These are phyloP conservation scores for Daldinia grandis DNA, from an alignment of 495 filamentous ascomycete species.

Conservation along the genomic window DNA sequence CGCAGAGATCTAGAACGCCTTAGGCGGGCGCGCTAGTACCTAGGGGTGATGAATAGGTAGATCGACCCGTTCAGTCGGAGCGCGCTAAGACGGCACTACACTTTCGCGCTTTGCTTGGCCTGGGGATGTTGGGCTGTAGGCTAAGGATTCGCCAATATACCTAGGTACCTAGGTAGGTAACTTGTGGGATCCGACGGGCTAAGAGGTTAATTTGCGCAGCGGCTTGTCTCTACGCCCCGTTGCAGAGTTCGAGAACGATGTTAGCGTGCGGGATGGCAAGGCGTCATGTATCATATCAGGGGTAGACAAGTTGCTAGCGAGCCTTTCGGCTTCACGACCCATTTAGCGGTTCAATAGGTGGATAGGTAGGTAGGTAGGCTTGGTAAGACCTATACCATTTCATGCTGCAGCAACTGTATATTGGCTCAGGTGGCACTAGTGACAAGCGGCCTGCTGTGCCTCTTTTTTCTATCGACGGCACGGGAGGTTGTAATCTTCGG, in stretches of 20 bases:
- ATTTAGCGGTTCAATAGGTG: background rate
- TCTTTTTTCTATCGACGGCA: background rate
- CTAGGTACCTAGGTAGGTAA: no score
- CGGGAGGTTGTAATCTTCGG: background rate
- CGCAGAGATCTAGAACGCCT: background rate
- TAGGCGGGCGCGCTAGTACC: background rate
- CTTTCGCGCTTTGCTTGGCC: background rate
- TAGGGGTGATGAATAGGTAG: background rate
- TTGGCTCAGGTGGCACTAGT: background rate
- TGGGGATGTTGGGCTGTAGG: background rate
- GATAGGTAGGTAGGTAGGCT: no score
- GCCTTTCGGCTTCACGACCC: background rate
- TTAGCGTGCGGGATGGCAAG: no score
- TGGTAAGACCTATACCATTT: background rate
- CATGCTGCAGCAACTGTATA: background rate
- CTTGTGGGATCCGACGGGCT: no score
- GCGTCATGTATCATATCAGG: no score
- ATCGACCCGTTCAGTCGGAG: background rate
- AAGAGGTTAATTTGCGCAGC: no score
- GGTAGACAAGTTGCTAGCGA: no score
- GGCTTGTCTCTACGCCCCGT: no score
- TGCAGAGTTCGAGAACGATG: no score
- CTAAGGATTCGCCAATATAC: background rate
- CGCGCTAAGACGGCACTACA: background rate
- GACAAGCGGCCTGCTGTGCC: background rate